Base-by-base conservation (phyloP, 495 filamentous ascomycete genomes). In the Penicillium silybi region DNA sequence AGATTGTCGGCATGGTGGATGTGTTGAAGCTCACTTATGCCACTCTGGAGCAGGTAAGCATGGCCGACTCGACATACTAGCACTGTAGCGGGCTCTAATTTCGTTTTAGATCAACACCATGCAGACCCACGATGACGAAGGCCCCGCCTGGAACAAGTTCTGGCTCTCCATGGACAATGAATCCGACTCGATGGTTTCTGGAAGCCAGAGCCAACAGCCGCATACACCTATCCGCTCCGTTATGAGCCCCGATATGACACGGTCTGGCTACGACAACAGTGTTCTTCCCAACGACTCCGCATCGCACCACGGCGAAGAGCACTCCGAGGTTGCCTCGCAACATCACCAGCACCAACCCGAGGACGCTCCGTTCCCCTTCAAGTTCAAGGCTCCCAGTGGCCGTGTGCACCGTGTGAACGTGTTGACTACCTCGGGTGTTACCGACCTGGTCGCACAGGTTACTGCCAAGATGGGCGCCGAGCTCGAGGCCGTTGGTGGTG, bases 1-100 rank as follows among this genome's bases (percentile, higher is more conserved):
- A 98, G 65, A 98, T 98, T 66, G 92, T 98, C 23, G 93, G 93
- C 53, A 98, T 98, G 93, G 93, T 97, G 7, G 93, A 98, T 71
- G 93, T 98, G 46, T 79, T 98, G 44, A 97, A 97, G 70, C 79
- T 98, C 58, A 98, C 93, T 29, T 98, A 98, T 70, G 92, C 93
- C 29, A 98, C 93, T 15, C 80, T 98, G 19, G 93, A 98, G 72
- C 93, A 98, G 79, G 90, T 96, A 71, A 80, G 74, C 65, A 27
- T 29, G n/a, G 18, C 18, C 15, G 5, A 23, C 1, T 34, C 20
- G 17, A 39, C 13, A 16, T 41, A 9, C 20, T 29, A n/a, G n/a
- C n/a, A 4, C 0, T 10, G n/a, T 6, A 23, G 20, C 19, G 3
- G 2, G 13, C 6, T 42, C 50, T 61, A 18, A 61, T 38, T 8